Conservation (phyloP, 208 protist genomes). For the Crithidia fasciculata region DNA sequence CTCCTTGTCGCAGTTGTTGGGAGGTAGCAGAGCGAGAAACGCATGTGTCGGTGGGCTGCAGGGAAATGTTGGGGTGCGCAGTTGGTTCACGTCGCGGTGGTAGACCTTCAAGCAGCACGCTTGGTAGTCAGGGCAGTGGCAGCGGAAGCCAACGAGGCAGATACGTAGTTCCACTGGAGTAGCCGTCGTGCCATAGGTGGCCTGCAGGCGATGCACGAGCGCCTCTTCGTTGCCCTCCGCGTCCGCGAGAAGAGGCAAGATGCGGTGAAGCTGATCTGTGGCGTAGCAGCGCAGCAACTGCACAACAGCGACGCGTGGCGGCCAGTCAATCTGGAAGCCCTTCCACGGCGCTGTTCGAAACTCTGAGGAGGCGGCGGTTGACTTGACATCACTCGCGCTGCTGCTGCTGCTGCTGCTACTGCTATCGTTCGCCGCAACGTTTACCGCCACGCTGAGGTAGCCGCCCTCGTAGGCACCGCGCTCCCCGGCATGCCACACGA, state of each 20-base stretch:
- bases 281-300: constrained; percentile 17
- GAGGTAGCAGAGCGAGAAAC: neutral
- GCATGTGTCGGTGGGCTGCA: neutral
- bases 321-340: constrained; percentile 18
- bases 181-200: neutral
- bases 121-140: neutral
- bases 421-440: neutral
- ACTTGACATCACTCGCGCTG: too few species aligned
- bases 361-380: neutral
- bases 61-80: constrained; percentile 20
- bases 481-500: constrained; percentile 19
- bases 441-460: neutral
- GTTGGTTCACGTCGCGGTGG: neutral
- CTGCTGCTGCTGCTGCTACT: neutral
- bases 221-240: constrained; percentile 6
- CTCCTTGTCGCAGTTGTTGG: neutral
- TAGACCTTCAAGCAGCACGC: constrained; percentile 26
- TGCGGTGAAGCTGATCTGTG: constrained; percentile 15
- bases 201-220: constrained; percentile 4
- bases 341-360: neutral
- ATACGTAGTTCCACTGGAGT: constrained; percentile 12
- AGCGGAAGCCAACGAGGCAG: constrained; percentile 13
- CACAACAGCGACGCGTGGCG: neutral
- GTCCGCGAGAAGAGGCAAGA: constrained; percentile 9
- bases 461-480: constrained; percentile 17